Conservation (phyloP, 2,329 filamentous ascomycete species). For the Ophiostoma tasmaniense region DNA sequence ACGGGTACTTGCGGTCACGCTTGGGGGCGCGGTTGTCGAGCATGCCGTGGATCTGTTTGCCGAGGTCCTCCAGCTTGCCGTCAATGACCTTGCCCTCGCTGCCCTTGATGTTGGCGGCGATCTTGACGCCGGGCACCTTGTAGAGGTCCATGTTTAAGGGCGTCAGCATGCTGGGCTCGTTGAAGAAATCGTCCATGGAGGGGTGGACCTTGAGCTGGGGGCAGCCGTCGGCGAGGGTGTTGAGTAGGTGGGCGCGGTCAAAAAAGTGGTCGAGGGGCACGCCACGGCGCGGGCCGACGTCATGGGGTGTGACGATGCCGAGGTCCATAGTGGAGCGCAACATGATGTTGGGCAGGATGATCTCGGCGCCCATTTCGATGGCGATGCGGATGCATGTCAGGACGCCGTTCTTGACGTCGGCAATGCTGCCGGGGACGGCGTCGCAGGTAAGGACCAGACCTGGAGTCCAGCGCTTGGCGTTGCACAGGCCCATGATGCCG, state of each 20-base stretch:
- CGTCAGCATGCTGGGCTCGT: slow-evolving; percentile 26
- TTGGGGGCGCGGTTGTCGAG: slow-evolving; percentile 25
- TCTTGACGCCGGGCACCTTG: slow-evolving; percentile 19
- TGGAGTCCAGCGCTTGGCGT: slow-evolving; percentile 31
- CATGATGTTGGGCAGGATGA: slow-evolving; percentile 32
- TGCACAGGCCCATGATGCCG: slow-evolving; percentile 29
- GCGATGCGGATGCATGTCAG: slow-evolving; percentile 38
- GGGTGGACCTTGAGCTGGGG: slow-evolving; percentile 31
- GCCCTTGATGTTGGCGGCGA: slow-evolving; percentile 6
- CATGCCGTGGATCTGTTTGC: slow-evolving; percentile 23
- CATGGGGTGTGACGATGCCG: slow-evolving; percentile 21
- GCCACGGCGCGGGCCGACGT: slow-evolving; percentile 25
- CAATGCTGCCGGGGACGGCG: slow-evolving; percentile 36
- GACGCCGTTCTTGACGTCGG: slow-evolving; percentile 36
- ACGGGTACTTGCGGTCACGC: slow-evolving; percentile 26
- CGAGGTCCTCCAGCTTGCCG: slow-evolving; percentile 20
- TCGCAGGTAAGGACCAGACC: slow-evolving; percentile 37
- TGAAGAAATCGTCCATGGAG: slow-evolving; percentile 30
- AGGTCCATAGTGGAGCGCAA: slow-evolving; percentile 28
- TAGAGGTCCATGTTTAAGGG: slow-evolving; percentile 23
- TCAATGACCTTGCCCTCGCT: slow-evolving; percentile 25
- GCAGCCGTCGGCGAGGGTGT: slow-evolving; percentile 26
- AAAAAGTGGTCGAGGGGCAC: slow-evolving; percentile 30
- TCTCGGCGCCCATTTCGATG: slow-evolving; percentile 37
- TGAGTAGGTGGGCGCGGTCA: slow-evolving; percentile 27